Percentiles rank a stretch among this genome's conserved stretches.
Evolutionary conservation across 2,329 filamentous ascomycete species (phyloP).

Genomic region (Fusarium keratoplasticum): DNA sequence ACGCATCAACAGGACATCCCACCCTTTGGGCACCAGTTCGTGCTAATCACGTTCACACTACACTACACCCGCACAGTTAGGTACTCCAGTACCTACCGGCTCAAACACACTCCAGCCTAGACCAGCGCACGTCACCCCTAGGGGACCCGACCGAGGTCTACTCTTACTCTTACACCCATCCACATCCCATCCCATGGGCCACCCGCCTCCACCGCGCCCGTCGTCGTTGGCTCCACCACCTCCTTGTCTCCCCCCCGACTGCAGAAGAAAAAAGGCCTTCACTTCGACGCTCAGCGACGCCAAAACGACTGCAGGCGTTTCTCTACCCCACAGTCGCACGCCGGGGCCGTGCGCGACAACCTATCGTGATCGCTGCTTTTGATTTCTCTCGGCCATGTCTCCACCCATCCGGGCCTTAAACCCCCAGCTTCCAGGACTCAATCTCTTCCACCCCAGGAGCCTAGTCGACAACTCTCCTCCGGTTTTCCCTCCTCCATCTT

Average conservation of each 20-base stretch:
- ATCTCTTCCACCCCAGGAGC: conserved; percentile 38
- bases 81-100: background rate
- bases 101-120: conserved; percentile 30
- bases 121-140: conserved; percentile 34
- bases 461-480: conserved; percentile 18
- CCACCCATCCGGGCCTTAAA: conserved; percentile 42
- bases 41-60: conserved; percentile 1
- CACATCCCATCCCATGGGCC: conserved; percentile 2
- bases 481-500: conserved; percentile 38
- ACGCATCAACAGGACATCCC: background rate
- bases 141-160: background rate
- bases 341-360: conserved; percentile 34
- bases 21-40: conserved; percentile 6
- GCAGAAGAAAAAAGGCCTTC: conserved; percentile 7
- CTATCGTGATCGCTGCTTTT: conserved; percentile 42
- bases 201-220: conserved; percentile 22
- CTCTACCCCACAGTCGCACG: conserved; percentile 45
- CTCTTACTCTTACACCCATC: conserved; percentile 8
- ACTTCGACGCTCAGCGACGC: conserved; percentile 21
- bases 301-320: conserved; percentile 31
- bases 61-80: conserved; percentile 2
- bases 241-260: conserved; percentile 15
- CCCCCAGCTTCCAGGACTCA: conserved; percentile 43
- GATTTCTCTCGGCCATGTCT: conserved; percentile 33
- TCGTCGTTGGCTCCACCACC: conserved; percentile 31